These are phyloP conservation scores for Galerina marginata DNA, from an alignment of 768 basidiomycete species.

Conservation along the genomic window DNA sequence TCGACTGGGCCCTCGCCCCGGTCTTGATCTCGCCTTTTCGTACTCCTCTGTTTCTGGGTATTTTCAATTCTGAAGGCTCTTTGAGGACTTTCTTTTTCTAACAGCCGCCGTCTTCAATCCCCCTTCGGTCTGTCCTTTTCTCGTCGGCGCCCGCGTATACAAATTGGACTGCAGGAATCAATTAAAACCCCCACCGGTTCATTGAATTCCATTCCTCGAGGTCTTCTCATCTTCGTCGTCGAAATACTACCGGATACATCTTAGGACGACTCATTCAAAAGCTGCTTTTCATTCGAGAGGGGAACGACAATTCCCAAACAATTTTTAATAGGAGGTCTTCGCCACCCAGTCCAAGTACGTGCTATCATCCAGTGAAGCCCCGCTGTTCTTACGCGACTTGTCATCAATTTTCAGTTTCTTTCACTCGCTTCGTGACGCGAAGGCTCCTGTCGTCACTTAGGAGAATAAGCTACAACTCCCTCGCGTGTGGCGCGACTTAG, in stretches of 20 bases:
- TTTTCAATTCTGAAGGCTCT: neutral
- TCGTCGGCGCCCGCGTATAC: neutral
- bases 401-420: neutral
- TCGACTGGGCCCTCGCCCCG: conserved; percentile 8
- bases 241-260: neutral
- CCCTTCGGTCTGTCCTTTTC: neutral
- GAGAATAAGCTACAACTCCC: neutral
- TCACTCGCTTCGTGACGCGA: neutral
- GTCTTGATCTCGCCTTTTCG: conserved; percentile 15
- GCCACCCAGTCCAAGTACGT: neutral
- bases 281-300: too few species aligned
- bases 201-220: neutral
- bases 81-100: neutral
- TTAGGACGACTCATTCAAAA: too few species aligned
- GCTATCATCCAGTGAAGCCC: neutral
- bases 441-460: neutral
- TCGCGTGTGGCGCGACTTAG: conserved; percentile 6
- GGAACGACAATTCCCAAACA: too few species aligned
- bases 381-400: neutral
- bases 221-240: neutral
- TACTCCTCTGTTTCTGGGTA: neutral
- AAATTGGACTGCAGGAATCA: neutral
- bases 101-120: neutral
- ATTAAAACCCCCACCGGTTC: neutral
- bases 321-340: too few species aligned